These are phyloP conservation scores for Pseudocercospora macadamiae DNA, from an alignment of 2,329 filamentous ascomycete genomes.

Conservation along the genomic window DNA sequence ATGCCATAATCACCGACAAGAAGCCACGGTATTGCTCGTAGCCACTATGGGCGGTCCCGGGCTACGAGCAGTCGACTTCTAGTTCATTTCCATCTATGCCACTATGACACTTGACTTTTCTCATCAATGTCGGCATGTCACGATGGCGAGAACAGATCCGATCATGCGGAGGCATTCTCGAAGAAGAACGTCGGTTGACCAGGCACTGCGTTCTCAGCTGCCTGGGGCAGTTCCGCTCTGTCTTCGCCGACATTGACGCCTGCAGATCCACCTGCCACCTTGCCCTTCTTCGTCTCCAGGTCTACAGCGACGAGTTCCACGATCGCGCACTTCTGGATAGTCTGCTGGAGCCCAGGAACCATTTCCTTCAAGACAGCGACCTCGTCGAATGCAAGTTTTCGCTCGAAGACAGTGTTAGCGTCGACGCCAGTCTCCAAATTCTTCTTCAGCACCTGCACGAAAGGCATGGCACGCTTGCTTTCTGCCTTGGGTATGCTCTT, in stretches of 20 bases:
- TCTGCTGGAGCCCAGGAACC: constrained; percentile 76
- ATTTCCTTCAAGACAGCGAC: constrained; percentile 74
- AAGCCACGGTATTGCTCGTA: neutral
- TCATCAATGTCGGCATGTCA: too few species aligned
- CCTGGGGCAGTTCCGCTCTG: constrained; percentile 58
- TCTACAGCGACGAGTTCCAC: constrained; percentile 74
- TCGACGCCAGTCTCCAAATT: constrained; percentile 67
- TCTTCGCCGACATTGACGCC: constrained; percentile 59
- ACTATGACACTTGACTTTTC: too few species aligned
- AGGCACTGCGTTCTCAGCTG: constrained; percentile 76
- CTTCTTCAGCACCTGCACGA: constrained; percentile 85
- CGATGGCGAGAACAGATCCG: neutral
- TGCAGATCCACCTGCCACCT: constrained; percentile 56
- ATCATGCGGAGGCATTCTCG: constrained; percentile 61
- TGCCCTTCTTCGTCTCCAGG: constrained; percentile 69
- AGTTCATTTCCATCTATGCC: too few species aligned
- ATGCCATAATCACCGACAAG: too few species aligned
- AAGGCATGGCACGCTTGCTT: constrained; percentile 98
- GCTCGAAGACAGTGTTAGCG: constrained; percentile 73
- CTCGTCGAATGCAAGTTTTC: constrained; percentile 88
- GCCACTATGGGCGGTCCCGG: too few species aligned
- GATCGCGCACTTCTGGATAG: constrained; percentile 66
- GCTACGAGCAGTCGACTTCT: too few species aligned
- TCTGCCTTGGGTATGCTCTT: constrained; percentile 81
- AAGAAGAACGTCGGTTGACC: constrained; percentile 82